phyloP scores from a whole-genome alignment of 192 early-diverging fungal species.

The Ambispora gerdemannii region DNA sequence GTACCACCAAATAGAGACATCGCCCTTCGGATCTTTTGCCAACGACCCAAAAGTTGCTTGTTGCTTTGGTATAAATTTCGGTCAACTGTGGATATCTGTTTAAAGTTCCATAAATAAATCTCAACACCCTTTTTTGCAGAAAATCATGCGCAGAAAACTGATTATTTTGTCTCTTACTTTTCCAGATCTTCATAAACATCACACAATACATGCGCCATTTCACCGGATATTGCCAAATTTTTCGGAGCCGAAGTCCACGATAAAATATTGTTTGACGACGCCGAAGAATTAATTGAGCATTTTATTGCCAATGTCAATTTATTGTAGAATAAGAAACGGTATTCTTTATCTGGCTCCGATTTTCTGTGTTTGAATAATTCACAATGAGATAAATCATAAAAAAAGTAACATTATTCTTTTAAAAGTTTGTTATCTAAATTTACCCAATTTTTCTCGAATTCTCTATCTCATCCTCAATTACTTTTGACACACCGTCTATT shows the following conservation, averaged over 20 bases:
- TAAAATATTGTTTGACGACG: slow-evolving; percentile 21
- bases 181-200: slow-evolving; percentile 57
- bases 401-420: background rate
- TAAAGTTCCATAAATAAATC: background rate
- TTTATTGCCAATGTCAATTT: slow-evolving; percentile 54
- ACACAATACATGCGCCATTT: slow-evolving; percentile 50
- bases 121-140: background rate
- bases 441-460: slow-evolving; percentile 25
- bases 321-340: slow-evolving; percentile 48
- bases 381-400: no score
- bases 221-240: slow-evolving; percentile 41
- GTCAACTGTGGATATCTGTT: slow-evolving; percentile 41
- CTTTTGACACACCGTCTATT: slow-evolving; percentile 8
- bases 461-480: slow-evolving; percentile 17
- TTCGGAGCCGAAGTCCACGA: background rate
- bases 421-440: background rate
- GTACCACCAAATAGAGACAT: slow-evolving; percentile 54
- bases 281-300: slow-evolving; percentile 35
- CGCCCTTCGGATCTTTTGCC: slow-evolving; percentile 49
- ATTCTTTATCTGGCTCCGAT: slow-evolving; percentile 38
- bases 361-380: no score
- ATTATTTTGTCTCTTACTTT: slow-evolving; percentile 22
- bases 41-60: slow-evolving; percentile 53
- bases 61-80: slow-evolving; percentile 53
- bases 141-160: background rate